These are phyloP conservation scores for Sequoiadendron giganteum DNA, from an alignment of 75 land plant species.

Conservation along the genomic window DNA sequence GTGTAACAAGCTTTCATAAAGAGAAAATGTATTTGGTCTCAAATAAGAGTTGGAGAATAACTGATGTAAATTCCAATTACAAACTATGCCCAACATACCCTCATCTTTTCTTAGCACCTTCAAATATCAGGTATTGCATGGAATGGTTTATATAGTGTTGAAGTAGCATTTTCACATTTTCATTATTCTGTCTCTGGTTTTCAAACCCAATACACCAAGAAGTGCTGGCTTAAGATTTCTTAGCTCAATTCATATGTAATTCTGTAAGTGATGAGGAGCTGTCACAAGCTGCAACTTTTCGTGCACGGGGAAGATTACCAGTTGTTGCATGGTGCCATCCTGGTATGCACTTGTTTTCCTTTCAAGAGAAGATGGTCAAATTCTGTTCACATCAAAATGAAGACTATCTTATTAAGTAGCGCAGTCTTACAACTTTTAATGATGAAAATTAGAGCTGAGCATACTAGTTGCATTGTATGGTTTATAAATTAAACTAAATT, in stretches of 20 bases:
- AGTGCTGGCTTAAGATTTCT: background rate
- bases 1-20: constrained; percentile 29
- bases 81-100: constrained; percentile 86
- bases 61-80: constrained; percentile 65
- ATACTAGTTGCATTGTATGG: background rate
- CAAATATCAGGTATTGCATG: constrained; percentile 52
- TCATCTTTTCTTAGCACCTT: constrained; percentile 73
- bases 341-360: constrained; percentile 36
- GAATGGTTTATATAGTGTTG: background rate
- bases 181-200: constrained; percentile 11
- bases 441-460: background rate
- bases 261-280: constrained; percentile 81
- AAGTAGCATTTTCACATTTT: background rate
- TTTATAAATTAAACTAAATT: background rate
- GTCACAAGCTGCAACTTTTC: constrained; percentile 75
- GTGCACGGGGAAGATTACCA: constrained; percentile 83
- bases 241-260: background rate
- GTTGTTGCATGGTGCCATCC: constrained; percentile 90
- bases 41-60: constrained; percentile 77
- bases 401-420: background rate
- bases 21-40: constrained; percentile 30
- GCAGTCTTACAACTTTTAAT: background rate
- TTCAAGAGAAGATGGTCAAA: background rate
- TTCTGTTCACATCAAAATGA: background rate
- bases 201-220: background rate